Base-by-base conservation (phyloP, 2,329 filamentous ascomycete genomes). In the Neonectria punicea region DNA sequence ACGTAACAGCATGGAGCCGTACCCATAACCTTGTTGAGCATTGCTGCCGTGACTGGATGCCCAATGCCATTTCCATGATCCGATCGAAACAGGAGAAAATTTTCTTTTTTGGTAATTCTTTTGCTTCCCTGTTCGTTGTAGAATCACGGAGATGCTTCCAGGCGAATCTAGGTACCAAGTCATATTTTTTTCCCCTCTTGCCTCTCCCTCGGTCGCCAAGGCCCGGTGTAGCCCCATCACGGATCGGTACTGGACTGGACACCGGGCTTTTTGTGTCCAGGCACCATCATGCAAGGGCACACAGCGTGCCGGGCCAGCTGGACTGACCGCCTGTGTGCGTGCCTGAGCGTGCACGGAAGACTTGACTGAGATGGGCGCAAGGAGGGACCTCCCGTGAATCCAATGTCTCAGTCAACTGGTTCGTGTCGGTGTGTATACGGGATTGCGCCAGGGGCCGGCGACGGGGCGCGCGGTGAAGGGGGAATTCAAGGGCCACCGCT, bases 241-340 rank as follows among this genome's bases (percentile, higher is more conserved):
- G 28, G 47, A 11, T 50, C 28, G 47, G 47, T 9, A 50, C 28
- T 34, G 47, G 25, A 16, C 46, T 10, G 13, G 34, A 6, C 39
- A 3, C n/a, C 16, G 36, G 16, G 39, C 39, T 41, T 41, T 6
- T 41, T 13, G 25, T 30, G 57, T 62, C 67, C 70, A 72, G 70
- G 70, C 43, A 72, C 70, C 28, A 67, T 67, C 41, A 73, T 73
- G 70, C 65, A 73, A 73, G 70, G 70, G 70, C 69, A 61, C 51
- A 63, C 66, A 62, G 67, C 51, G 66, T 56, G 55, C 49, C 61
- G 44, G 43, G 30, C 51, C 22, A 67, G 61, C 53, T 70, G 61
- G 66, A 58, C 69, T 73, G 67, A 72, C 62, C 70, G 70, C 70
- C 67, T 67, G 58, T 32, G 67, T 46, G 51, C 11, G 34, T 30